phyloP scores from a whole-genome alignment of 257 asterid genomes.

The Fraxinus pennsylvanica region DNA sequence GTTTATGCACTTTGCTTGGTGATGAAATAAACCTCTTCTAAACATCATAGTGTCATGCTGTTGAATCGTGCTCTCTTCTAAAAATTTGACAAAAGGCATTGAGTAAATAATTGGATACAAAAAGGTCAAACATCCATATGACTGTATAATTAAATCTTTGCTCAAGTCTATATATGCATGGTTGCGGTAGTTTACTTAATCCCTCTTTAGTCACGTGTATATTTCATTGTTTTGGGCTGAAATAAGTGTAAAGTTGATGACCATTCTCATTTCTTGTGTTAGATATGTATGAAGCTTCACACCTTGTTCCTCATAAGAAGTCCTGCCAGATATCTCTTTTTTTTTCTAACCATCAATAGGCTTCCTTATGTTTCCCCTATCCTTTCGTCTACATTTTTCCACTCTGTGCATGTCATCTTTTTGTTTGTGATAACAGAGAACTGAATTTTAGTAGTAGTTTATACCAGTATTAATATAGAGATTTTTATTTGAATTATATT shows the following conservation, averaged over 20 bases:
- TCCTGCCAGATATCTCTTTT: not conserved
- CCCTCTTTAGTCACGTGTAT: not conserved
- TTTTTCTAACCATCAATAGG: not conserved
- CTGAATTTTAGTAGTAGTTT: not conserved
- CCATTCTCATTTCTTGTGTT: not conserved
- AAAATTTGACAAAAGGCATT: not conserved
- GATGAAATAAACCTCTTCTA: not conserved
- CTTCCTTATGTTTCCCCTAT: not conserved
- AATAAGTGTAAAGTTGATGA: not conserved
- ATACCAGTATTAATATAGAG: not conserved
- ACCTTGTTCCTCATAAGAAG: not conserved
- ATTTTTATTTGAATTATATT: not conserved
- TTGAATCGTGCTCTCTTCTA: not conserved
- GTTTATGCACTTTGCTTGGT: not conserved
- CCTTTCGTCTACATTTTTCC: not conserved
- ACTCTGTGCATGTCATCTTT: not conserved
- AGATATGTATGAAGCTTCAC: not conserved
- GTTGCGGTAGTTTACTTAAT: not conserved
- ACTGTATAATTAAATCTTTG: not conserved
- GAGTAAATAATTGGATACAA: not conserved
- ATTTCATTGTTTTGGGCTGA: not conserved
- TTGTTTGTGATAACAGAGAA: constrained; percentile 1
- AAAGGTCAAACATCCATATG: not conserved
- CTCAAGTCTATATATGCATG: not conserved
- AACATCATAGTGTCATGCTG: not conserved